These are phyloP conservation scores for Pyrenula massariospora DNA, from an alignment of 495 filamentous ascomycete species.

Conservation along the genomic window DNA sequence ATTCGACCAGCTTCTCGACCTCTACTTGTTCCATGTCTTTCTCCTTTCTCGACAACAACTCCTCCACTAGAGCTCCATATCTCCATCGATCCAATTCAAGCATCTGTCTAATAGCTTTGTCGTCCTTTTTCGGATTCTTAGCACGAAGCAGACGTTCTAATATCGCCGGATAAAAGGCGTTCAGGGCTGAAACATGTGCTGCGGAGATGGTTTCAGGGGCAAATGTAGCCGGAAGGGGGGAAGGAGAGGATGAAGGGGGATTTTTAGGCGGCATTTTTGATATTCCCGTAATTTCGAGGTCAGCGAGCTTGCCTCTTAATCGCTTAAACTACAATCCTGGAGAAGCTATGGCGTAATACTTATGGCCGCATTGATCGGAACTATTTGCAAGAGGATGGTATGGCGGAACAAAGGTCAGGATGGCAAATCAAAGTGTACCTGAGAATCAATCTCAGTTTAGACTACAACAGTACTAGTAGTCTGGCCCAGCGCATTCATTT, in stretches of 20 bases:
- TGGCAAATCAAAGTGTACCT: too few species aligned
- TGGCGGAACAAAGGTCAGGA: too few species aligned
- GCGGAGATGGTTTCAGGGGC: not conserved
- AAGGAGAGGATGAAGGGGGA: not conserved
- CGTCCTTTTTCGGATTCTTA: not conserved
- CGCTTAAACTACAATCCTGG: too few species aligned
- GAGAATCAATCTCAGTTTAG: too few species aligned
- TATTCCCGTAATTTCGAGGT: too few species aligned
- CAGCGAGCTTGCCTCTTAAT: too few species aligned
- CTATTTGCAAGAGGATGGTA: too few species aligned
- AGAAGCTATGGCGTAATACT: too few species aligned
- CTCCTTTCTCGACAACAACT: conserved; percentile 3
- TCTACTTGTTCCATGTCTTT: conserved; percentile 18
- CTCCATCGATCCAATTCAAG: conserved; percentile 21
- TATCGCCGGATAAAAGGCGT: not conserved
- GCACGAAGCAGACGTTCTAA: not conserved
- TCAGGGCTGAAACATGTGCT: not conserved
- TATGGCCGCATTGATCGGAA: too few species aligned
- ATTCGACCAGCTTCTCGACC: conserved; percentile 44
- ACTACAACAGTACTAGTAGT: too few species aligned
- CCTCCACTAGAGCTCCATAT: conserved; percentile 18
- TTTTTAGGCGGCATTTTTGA: not conserved
- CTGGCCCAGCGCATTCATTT: too few species aligned
- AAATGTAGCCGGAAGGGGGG: not conserved
- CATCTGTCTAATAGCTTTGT: conserved; percentile 3